Evolutionary conservation across 331 rosid species (phyloP), one percentile per base, ranked within the genome.

Genomic region (Stylosanthes scabra): DNA sequence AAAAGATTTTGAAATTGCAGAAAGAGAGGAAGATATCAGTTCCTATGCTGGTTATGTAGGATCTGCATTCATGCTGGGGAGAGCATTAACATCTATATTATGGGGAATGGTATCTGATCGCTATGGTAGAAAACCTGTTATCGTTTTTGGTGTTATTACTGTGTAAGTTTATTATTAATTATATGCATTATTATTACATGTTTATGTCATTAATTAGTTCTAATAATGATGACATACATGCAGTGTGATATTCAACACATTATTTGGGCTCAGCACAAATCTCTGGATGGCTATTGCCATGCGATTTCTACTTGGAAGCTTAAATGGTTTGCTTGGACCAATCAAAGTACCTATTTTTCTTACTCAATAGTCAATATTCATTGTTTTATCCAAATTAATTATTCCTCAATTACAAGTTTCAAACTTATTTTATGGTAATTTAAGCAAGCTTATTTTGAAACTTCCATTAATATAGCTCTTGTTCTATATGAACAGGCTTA

Each of bases 61-160:
- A 66, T 83, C 96, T 82, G 55, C 97, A 8, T 89, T 71, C 81
- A 89, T 93, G 98, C 49, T 89, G 66, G 98, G 98, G 9, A 87
- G 98, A 86, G 79, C 83, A 39, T 67, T 89, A 65, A 93, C 97
- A 52, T 86, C 98, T 7, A 49, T 93, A 58, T n/a, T 80, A 3
- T 91, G 97, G 98, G 98, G 98, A 77, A 65, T 87, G 3, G 29
- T 89, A 41, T 91, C 98, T 27, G 98, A 93, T 83, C 88, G 93
- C 15, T 89, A 86, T 47, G 97, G 98, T 76, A 83, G 97, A 59
- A 89, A 86, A 80, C 83, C 83, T 56, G 80, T 74, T 49, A 59
- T 65, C 4, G 11, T 84, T 10, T 40, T 81, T 7, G 85, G 88
- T 64, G 57, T 78, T 34, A 13, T 81, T 47, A 62, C 74, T 29